Conservation (phyloP, 2,329 filamentous ascomycete genomes). For the Paecilomyces variotii region DNA sequence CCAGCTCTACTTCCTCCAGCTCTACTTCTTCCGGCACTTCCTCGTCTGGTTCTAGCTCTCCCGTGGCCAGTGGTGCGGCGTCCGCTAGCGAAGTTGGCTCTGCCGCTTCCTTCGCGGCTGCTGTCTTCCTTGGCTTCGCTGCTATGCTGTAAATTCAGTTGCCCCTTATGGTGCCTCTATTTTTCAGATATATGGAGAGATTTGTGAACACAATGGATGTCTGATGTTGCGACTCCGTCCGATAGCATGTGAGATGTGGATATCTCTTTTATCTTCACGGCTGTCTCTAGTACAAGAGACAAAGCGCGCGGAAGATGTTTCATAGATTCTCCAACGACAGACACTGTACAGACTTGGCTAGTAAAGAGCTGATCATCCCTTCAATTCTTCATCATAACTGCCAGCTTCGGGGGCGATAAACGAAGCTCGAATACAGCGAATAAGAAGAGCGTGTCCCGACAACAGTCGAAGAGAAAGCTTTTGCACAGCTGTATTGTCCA, state of each 20-base stretch:
- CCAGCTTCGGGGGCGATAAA: neutral
- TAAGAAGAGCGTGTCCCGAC: neutral
- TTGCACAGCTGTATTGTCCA: neutral
- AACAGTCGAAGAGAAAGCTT: neutral
- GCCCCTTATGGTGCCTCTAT: neutral
- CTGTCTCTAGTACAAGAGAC: neutral
- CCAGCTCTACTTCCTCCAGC: slow-evolving; percentile 11
- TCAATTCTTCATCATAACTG: neutral
- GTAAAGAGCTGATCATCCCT: neutral
- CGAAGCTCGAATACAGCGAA: neutral
- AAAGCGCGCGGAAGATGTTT: neutral
- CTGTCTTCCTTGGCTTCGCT: slow-evolving; percentile 34
- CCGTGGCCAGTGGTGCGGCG: slow-evolving; percentile 15
- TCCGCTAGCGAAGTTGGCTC: slow-evolving; percentile 27
- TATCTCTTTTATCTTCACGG: neutral
- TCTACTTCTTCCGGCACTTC: slow-evolving; percentile 15
- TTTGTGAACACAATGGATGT: neutral
- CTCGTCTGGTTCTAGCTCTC: slow-evolving; percentile 13
- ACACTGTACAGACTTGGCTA: neutral
- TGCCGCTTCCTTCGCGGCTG: slow-evolving; percentile 29
- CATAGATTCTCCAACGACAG: neutral
- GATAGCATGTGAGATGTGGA: neutral
- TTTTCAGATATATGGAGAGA: neutral
- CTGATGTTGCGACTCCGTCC: neutral
- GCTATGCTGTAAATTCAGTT: slow-evolving; percentile 24